phyloP scores from a whole-genome alignment of 768 basidiomycete species.

The Pluteus cervinus region DNA sequence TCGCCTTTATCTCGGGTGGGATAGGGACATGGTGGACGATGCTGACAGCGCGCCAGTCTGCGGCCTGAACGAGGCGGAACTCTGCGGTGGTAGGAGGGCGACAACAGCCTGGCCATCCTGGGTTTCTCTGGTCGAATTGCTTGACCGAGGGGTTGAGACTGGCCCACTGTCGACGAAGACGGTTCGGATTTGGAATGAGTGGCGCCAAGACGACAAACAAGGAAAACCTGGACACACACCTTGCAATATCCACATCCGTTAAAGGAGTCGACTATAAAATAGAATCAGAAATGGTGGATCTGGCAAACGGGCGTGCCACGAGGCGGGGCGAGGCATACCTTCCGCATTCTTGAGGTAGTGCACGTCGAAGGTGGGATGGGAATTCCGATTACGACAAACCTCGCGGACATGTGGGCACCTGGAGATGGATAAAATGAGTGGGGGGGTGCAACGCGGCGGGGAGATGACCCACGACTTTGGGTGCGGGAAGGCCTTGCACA shows the following conservation, averaged over 20 bases:
- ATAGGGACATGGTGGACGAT: slow-evolving; percentile 69
- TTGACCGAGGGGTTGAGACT: slow-evolving; percentile 50
- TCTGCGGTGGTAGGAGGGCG: slow-evolving; percentile 62
- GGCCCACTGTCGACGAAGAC: slow-evolving; percentile 57
- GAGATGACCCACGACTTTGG: slow-evolving; percentile 40
- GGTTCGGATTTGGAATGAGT: slow-evolving; percentile 13
- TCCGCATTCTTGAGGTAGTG: slow-evolving; percentile 84
- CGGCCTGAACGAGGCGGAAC: slow-evolving; percentile 55
- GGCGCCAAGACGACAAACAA: slow-evolving; percentile 11
- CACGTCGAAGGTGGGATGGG: slow-evolving; percentile 74
- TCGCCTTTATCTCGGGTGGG: slow-evolving; percentile 63
- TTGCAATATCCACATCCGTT: slow-evolving; percentile 90
- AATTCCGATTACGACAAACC: slow-evolving; percentile 65
- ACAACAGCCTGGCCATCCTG: slow-evolving; percentile 88
- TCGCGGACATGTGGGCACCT: slow-evolving; percentile 78
- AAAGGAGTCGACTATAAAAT: slow-evolving; percentile 61
- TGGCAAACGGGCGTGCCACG: slow-evolving; percentile 10
- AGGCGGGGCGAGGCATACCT: slow-evolving; percentile 39
- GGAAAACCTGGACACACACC: too few relatives aligned
- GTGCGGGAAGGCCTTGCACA: slow-evolving; percentile 80
- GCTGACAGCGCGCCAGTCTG: slow-evolving; percentile 79
- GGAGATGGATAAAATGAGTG: slow-evolving; percentile 16
- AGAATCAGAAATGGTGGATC: slow-evolving; percentile 11
- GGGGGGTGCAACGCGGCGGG: slow-evolving; percentile 7
- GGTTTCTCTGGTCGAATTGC: slow-evolving; percentile 54